phyloP scores from a whole-genome alignment of 148 eudicot species.

The Amaranthus cruentus region DNA sequence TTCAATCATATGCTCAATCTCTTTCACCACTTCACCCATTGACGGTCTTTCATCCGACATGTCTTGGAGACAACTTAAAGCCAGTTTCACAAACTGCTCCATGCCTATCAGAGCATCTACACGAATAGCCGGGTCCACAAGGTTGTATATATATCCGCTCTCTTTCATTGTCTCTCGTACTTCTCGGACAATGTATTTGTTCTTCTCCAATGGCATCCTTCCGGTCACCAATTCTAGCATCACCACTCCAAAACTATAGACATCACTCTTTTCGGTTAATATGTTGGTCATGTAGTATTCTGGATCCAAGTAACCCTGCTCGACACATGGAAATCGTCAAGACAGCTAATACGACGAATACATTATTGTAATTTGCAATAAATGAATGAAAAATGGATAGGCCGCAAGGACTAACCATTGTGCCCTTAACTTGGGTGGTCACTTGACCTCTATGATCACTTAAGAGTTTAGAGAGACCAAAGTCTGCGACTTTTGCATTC shows the following conservation, averaged over 20 bases:
- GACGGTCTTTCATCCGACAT: slow-evolving; percentile 44
- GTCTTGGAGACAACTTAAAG: slow-evolving; percentile 57
- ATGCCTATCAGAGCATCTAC: slow-evolving; percentile 31
- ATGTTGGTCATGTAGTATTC: slow-evolving; percentile 63
- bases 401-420: slow-evolving; percentile 48
- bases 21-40: slow-evolving; percentile 61
- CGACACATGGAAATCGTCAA: neutral
- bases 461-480: slow-evolving; percentile 73
- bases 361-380: too few species aligned
- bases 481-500: slow-evolving; percentile 88
- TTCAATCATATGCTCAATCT: slow-evolving; percentile 54
- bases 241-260: slow-evolving; percentile 54
- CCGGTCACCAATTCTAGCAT: slow-evolving; percentile 58
- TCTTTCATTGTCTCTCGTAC: slow-evolving; percentile 43
- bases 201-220: slow-evolving; percentile 50
- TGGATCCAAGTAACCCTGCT: slow-evolving; percentile 69
- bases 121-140: slow-evolving; percentile 41
- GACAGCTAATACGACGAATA: neutral
- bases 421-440: slow-evolving; percentile 96
- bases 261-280: slow-evolving; percentile 60
- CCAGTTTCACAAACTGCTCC: slow-evolving; percentile 46
- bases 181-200: slow-evolving; percentile 50
- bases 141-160: slow-evolving; percentile 33
- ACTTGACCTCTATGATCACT: slow-evolving; percentile 52
- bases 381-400: neutral